Conservation (phyloP, 2,329 filamentous ascomycete genomes). For the Dactylellina parvicollis region DNA sequence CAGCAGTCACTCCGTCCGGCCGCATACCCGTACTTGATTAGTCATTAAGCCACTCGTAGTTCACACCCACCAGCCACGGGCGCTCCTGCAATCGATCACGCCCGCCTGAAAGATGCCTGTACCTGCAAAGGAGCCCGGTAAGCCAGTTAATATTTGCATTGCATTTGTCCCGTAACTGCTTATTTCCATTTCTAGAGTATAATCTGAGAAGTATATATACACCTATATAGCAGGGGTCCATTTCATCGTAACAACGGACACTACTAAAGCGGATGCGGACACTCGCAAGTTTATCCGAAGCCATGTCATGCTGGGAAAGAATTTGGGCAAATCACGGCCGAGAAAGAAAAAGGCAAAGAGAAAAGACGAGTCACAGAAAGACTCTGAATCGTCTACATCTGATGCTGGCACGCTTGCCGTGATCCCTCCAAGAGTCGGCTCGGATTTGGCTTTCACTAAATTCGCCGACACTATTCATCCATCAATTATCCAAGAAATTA, state of each 20-base stretch:
- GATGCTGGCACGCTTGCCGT: background rate
- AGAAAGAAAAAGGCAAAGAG: conserved; percentile 40
- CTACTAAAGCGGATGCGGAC: conserved; percentile 58
- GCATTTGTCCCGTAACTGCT: background rate
- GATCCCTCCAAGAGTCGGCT: conserved; percentile 46
- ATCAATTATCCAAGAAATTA: conserved; percentile 56
- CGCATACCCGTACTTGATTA: no score
- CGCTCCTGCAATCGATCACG: no score
- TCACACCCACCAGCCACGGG: no score
- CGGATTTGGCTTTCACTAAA: conserved; percentile 56
- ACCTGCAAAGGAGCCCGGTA: conserved; percentile 30
- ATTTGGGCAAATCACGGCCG: conserved; percentile 59
- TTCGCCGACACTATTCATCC: conserved; percentile 59
- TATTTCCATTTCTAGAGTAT: conserved; percentile 1
- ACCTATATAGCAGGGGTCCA: conserved; percentile 50
- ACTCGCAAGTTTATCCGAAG: conserved; percentile 61
- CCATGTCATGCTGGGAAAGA: conserved; percentile 64
- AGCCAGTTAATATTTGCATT: conserved; percentile 17
- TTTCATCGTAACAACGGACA: conserved; percentile 59
- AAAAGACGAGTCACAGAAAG: conserved; percentile 11
- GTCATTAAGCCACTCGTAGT: no score
- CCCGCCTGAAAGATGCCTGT: conserved; percentile 31
- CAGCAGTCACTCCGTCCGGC: no score
- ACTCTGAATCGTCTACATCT: background rate
- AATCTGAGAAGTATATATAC: background rate